These are phyloP conservation scores for Beauveria rudraprayagi DNA, from an alignment of 2,329 filamentous ascomycete genomes.

Conservation along the genomic window DNA sequence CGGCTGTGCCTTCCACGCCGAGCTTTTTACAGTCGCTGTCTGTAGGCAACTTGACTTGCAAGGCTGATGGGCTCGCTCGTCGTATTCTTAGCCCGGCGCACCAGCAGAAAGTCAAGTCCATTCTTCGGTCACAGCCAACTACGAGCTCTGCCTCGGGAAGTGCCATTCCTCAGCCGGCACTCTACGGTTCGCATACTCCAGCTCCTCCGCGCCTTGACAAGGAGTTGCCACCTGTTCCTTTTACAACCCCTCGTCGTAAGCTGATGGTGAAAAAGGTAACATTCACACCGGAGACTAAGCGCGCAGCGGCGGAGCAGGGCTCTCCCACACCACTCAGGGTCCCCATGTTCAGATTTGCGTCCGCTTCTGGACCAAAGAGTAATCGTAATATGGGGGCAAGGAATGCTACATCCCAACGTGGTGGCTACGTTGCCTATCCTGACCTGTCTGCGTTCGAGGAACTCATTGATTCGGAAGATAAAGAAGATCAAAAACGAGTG, in stretches of 20 bases:
- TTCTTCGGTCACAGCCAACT: slow-evolving; percentile 38
- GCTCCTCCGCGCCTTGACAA: slow-evolving; percentile 39
- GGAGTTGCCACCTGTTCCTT: slow-evolving; percentile 41
- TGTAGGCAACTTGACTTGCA: slow-evolving; percentile 35
- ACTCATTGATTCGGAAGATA: slow-evolving; percentile 20
- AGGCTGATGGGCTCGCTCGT: slow-evolving; percentile 25
- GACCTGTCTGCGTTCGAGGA: slow-evolving; percentile 39
- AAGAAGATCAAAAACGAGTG: slow-evolving; percentile 20
- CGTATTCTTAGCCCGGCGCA: slow-evolving; percentile 40
- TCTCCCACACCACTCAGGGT: slow-evolving; percentile 52
- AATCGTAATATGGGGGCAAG: slow-evolving; percentile 20
- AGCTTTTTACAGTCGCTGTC: slow-evolving; percentile 43
- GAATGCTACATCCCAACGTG: slow-evolving; percentile 15
- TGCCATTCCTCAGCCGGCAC: slow-evolving; percentile 38
- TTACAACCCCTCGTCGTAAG: slow-evolving; percentile 62
- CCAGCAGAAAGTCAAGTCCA: slow-evolving; percentile 51
- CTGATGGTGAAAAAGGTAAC: slow-evolving; percentile 62
- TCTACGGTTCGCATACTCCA: slow-evolving; percentile 38
- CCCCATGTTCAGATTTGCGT: slow-evolving; percentile 30
- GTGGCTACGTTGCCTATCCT: slow-evolving; percentile 40
- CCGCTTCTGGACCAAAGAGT: slow-evolving; percentile 21
- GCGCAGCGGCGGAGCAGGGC: slow-evolving; percentile 33
- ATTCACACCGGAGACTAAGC: slow-evolving; percentile 66
- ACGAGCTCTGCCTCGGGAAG: slow-evolving; percentile 33
- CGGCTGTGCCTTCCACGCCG: background rate